Evolutionary conservation across 148 eudicot species (phyloP).

Genomic region (Cornus controversa): DNA sequence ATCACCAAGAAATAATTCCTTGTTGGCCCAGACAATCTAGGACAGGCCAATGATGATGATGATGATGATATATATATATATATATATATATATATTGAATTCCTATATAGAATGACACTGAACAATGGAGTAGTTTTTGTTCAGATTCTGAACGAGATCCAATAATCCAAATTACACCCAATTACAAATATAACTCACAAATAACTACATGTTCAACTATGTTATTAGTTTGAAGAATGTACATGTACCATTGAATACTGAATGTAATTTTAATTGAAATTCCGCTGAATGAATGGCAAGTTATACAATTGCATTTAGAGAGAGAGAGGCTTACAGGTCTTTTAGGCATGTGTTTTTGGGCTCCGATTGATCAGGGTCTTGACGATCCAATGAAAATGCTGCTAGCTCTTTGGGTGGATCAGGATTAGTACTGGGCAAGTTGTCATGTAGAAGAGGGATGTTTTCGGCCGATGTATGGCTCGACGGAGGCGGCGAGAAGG

Average conservation of each 20-base stretch:
- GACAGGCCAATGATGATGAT: not conserved
- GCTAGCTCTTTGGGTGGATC: not conserved
- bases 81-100: too few species aligned
- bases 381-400: conserved; percentile 24
- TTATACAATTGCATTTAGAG: too few species aligned
- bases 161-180: not conserved
- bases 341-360: conserved; percentile 21
- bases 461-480: conserved; percentile 24
- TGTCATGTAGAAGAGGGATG: conserved; percentile 16
- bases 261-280: too few species aligned
- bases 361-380: not conserved
- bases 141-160: not conserved
- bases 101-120: not conserved
- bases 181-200: not conserved
- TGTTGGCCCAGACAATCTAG: not conserved
- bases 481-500: conserved; percentile 30
- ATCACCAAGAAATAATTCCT: not conserved
- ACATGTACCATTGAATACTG: too few species aligned
- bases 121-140: too few species aligned
- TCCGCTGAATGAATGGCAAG: too few species aligned
- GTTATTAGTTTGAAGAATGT: too few species aligned
- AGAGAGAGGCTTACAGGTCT: conserved; percentile 23
- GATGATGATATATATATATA: too few species aligned
- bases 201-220: too few species aligned
- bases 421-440: not conserved